These are phyloP conservation scores for Rhynchosporium secalis DNA, from an alignment of 2,329 filamentous ascomycete species.

Conservation along the genomic window DNA sequence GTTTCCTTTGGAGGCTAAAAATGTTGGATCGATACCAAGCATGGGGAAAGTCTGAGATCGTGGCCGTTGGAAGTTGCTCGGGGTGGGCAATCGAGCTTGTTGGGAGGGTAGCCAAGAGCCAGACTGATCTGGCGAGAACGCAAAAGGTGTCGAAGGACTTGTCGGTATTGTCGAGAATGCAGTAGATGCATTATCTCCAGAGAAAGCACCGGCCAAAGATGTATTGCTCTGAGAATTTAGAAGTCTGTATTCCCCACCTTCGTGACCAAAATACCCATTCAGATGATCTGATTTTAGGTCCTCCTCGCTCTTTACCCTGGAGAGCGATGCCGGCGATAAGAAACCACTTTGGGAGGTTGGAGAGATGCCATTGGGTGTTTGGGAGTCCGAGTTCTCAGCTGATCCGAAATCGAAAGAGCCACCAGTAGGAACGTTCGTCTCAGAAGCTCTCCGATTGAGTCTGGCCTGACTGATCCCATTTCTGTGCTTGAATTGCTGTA, in stretches of 20 bases:
- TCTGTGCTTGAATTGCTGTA: conserved; percentile 95
- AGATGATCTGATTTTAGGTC: conserved; percentile 61
- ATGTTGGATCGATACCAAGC: conserved; percentile 58
- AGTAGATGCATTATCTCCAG: conserved; percentile 57
- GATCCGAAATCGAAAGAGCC: conserved; percentile 57
- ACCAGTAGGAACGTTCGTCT: conserved; percentile 71
- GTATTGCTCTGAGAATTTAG: conserved; percentile 66
- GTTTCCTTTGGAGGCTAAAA: conserved; percentile 51
- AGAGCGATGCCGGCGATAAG: conserved; percentile 67
- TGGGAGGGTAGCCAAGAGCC: conserved; percentile 63
- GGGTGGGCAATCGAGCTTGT: conserved; percentile 49
- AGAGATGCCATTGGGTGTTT: conserved; percentile 67
- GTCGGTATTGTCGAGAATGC: conserved; percentile 71
- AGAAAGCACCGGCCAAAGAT: conserved; percentile 67
- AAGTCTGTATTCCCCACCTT: conserved; percentile 54
- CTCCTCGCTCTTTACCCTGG: conserved; percentile 65
- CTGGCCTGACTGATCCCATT: conserved; percentile 43
- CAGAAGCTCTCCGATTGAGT: conserved; percentile 58
- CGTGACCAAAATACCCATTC: conserved; percentile 57
- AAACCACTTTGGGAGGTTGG: conserved; percentile 70
- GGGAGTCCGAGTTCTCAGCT: conserved; percentile 54
- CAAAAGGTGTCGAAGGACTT: conserved; percentile 73
- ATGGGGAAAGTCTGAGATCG: conserved; percentile 85
- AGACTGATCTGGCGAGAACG: conserved; percentile 72
- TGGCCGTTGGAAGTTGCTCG: conserved; percentile 62